Evolutionary conservation across 805 yeast species (phyloP), one percentile per base, ranked within the genome.

Genomic region (Yarrowia yakushimensis): DNA sequence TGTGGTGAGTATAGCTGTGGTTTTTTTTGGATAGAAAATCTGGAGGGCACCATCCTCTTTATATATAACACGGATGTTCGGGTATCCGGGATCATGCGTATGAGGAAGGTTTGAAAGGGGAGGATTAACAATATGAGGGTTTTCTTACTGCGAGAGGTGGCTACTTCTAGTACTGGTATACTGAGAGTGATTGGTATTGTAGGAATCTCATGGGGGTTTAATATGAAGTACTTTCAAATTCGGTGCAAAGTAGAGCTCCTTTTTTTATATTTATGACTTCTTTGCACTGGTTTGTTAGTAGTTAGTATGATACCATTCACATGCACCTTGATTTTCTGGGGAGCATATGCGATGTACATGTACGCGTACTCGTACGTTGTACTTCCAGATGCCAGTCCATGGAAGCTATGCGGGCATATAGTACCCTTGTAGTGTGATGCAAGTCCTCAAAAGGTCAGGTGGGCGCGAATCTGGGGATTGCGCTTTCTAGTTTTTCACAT

Each of bases 61-160:
- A 45, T 45, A 45, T 45, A 45, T 25, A 3, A 28, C 2, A 6
- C 36, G 36, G 52, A 15, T 15, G 4, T n/a, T 28, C 52, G 52
- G 52, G 30, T 45, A 45, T 30, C 36, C 27, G 34, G 36, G 36
- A 30, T 36, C 52, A 30, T 30, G 36, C 25, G 7, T 12, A 12
- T 11, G 23, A 8, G 27, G 13, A 45, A 45, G 52, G 52, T 45
- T 45, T 45, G 52, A 30, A 45, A 45, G 36, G 52, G 36, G n/a
- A n/a, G 36, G 36, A 18, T 36, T 45, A 45, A 33, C 52, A 45
- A 45, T 7, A 18, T 45, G 52, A 45, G 52, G 52, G 52, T 11
- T 45, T 45, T 45, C 22, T 7, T 18, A 10, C 12, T 28, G 11
- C 17, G 4, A 5, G 23, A 23, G 20, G n/a, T 17, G 11, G 12